Percentiles rank a stretch among this genome's conserved stretches.
Evolutionary conservation across 768 basidiomycete genomes (phyloP).

Genomic region (Pulveroboletus ravenelii): DNA sequence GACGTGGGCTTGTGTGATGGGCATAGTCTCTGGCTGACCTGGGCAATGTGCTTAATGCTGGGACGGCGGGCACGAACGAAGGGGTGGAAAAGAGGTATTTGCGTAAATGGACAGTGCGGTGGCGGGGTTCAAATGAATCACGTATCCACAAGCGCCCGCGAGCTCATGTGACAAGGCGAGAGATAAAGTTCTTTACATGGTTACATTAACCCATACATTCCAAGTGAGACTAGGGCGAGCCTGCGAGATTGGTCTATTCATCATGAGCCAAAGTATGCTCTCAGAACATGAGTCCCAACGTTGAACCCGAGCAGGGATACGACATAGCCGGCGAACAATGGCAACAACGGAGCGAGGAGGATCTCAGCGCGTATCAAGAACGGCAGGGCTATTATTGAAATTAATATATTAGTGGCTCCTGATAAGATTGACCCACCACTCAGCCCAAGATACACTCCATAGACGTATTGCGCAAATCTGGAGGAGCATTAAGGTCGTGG

Average conservation of each 20-base stretch:
- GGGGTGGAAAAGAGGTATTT: conserved; percentile 5
- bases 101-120: conserved; percentile 13
- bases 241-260: background rate
- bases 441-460: conserved; percentile 84
- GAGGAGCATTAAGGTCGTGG: conserved; percentile 6
- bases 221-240: background rate
- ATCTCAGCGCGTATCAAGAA: conserved; percentile 89
- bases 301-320: conserved; percentile 89
- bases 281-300: conserved; percentile 76
- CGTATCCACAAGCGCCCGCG: background rate
- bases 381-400: conserved; percentile 63
- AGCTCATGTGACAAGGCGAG: background rate
- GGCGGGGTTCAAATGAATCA: conserved; percentile 29
- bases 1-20: conserved; percentile 22
- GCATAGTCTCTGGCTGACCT: conserved; percentile 22
- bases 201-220: conserved; percentile 8
- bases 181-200: conserved; percentile 2
- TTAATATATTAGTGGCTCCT: background rate
- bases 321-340: conserved; percentile 81
- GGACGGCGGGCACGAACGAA: conserved; percentile 5
- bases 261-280: conserved; percentile 67
- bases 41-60: background rate
- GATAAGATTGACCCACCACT: conserved; percentile 48
- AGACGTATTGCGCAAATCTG: conserved; percentile 86
- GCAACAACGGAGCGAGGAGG: conserved; percentile 84